Percentiles rank a stretch among this genome's conserved stretches.
Evolutionary conservation across 345 rosid genomes (phyloP).

Genomic region (Eucalyptus sp.): DNA sequence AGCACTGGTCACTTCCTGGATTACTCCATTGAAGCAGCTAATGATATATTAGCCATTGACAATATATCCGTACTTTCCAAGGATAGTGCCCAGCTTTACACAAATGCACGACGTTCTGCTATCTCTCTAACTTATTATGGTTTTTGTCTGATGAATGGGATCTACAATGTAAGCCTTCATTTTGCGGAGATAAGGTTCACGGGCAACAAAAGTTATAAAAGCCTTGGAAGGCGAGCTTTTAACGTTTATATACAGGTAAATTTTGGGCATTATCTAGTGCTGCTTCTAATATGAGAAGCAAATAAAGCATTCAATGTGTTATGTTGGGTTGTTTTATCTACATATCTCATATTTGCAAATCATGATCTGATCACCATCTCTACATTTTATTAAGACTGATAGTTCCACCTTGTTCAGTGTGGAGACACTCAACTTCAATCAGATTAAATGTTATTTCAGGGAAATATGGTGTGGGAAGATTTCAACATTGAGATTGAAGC

Average conservation of each 20-base stretch:
- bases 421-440: background rate
- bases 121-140: conserved; percentile 37
- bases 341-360: too few relatives aligned
- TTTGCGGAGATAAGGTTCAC: conserved; percentile 60
- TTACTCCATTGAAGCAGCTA: background rate
- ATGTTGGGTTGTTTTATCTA: background rate
- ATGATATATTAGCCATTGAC: background rate
- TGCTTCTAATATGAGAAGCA: background rate
- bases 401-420: too few relatives aligned
- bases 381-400: too few relatives aligned
- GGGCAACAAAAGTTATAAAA: conserved; percentile 2
- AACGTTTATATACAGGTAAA: conserved; percentile 58
- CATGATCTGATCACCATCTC: too few relatives aligned
- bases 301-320: background rate
- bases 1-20: conserved; percentile 47
- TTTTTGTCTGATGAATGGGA: conserved; percentile 29
- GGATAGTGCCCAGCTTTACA: conserved; percentile 5
- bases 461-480: background rate
- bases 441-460: background rate
- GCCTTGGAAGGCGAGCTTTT: conserved; percentile 48
- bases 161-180: conserved; percentile 52
- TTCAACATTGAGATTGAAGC: conserved; percentile 7
- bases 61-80: conserved; percentile 3
- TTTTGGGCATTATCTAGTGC: background rate
- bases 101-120: conserved; percentile 26